A percentile compares a stretch with the other conserved stretches of the same genome.
These are phyloP conservation scores for Climacium dendroides DNA, from an alignment of 225 moss, liverwort and hornwort species.

Conservation along the genomic window DNA sequence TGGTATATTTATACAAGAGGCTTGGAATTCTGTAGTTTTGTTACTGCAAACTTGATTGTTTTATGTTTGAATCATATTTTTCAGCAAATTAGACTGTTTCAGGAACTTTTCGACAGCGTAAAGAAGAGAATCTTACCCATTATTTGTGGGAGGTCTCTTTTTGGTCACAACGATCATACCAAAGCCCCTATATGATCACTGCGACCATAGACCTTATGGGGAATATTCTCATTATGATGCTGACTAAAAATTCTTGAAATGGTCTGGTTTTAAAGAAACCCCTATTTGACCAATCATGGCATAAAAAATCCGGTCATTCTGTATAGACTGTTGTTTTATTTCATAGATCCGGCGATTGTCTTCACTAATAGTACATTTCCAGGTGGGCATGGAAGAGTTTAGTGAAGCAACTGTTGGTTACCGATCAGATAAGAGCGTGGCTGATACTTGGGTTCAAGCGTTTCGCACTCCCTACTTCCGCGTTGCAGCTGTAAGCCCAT, in stretches of 20 bases:
- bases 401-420: conserved; percentile 70
- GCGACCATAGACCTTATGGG: not conserved
- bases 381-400: conserved; percentile 57
- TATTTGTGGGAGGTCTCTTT: too few relatives aligned
- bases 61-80: not conserved
- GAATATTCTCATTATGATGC: not conserved
- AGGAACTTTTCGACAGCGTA: not conserved
- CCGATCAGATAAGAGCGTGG: conserved; percentile 30
- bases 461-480: conserved; percentile 57
- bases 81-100: not conserved
- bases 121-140: too few relatives aligned
- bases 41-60: not conserved
- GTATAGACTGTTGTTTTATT: not conserved
- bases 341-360: not conserved
- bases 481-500: conserved; percentile 46
- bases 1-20: not conserved
- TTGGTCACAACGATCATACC: too few relatives aligned
- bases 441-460: conserved; percentile 49
- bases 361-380: not conserved
- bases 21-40: not conserved
- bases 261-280: not conserved
- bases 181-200: not conserved
- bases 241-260: not conserved
- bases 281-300: not conserved
- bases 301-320: not conserved